Evolutionary conservation across 768 basidiomycete species (phyloP), one percentile per base, ranked within the genome.

Genomic region (Crassisporium funariophilum): DNA sequence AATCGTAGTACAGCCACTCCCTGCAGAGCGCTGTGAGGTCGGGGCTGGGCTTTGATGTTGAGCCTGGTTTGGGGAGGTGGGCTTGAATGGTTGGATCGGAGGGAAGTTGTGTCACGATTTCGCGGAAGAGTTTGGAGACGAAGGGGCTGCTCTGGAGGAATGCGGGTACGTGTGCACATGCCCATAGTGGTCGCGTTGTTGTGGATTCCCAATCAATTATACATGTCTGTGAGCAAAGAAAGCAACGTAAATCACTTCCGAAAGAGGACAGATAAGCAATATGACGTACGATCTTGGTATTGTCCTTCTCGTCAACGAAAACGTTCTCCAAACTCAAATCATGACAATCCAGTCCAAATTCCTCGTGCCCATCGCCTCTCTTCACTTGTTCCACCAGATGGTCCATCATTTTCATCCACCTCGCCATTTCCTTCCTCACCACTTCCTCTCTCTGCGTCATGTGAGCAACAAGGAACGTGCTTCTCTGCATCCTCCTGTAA

Each of bases 141-240:
- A 90, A 89, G 0, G 84, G 81, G 49, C 83, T 86, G n/a, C 81
- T 80, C 55, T 87, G 86, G 16, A 89, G 76, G 63, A 90, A 89
- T 0, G 86, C 78, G 0, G 90, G 90, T 2, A 91, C 73, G 59
- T 93, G 90, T 0, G 91, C 88, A 48, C 82, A 84, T 15, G 86
- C 84, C 89, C 89, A 92, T 15, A 93, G 75, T 4, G 90, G 91
- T 11, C 91, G 77, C 7, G 84, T 89, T 9, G 88, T 89, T n/a
- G 90, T 91, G 12, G 90, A 88, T 62, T 93, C 90, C 90, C 88
- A 91, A 56, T 93, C 91, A 33, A 93, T 92, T 47, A 93, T 79
- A 57, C 88, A 88, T 1, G 88, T 88, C 91, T 93, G 58, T 46
- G 35, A 39, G 38, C 49, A 40, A 46, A n/a, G 44, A 50, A 17